Evolutionary conservation across 2,329 filamentous ascomycete species (phyloP), one percentile per base, ranked within the genome.

Genomic region (Penicillium psychrosexuale): DNA sequence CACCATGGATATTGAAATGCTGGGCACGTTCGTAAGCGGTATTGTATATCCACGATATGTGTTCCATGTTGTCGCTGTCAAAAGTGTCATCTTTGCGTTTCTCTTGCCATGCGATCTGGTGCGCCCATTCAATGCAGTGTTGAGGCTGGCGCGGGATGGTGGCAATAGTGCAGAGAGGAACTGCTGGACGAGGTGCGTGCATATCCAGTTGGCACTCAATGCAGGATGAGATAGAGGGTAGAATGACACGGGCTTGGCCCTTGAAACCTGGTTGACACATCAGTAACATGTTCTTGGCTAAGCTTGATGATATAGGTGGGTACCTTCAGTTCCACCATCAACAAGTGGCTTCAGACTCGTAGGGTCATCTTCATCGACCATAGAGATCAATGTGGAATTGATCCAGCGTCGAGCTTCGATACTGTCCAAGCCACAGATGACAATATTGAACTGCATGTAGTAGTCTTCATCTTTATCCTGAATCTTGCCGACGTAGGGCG

Each of bases 361-460:
- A 9, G 87, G 84, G 61, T 93, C 85, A 7, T 91, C 86, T 56
- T 83, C 81, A 67, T 97, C 92, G 5, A 96, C 90, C 83, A 99
- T 91, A 55, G 88, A 87, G 27, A 97, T 87, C 3, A 99, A 80
- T 17, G 88, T 97, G 49, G 92, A 88, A 72, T 99, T 99, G 74
- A 99, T 99, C 95, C 95, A 99, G 57, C 94, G 84, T n/a, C 94
- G 84, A 38, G 94, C 94, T 76, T 99, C 94, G 65, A 99, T 94
- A 72, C 91, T 96, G 80, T 99, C 94, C 22, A 99, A 80, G 1
- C 95, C 94, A 71, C 94, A 99, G 43, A 99, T 85, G 45, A 99
- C 84, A 53, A 97, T 83, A 71, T 91, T 90, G 75, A 99, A 99
- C 67, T 97, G 91, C 85, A 92, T 92, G 76, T 99, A 99, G 73